A percentile compares a stretch with the other conserved stretches of the same genome.
Conservation (phyloP, 768 basidiomycete genomes). For the Myochromella boudieri region DNA sequence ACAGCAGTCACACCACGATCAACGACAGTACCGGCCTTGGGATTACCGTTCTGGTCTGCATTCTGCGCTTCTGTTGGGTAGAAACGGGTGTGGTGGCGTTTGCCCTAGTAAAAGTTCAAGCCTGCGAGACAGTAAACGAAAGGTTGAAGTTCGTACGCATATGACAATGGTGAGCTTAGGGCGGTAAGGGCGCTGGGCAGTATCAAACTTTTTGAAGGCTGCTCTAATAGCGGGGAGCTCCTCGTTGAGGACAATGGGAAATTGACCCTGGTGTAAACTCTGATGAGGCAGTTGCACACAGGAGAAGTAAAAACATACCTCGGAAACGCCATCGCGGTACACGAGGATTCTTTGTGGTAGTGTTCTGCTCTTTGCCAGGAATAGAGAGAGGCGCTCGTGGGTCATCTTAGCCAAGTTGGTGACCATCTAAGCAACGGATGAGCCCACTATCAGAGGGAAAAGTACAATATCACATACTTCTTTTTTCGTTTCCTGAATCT, state of each 20-base stretch:
- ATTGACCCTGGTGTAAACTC: conserved; percentile 63
- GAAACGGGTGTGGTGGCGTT: conserved; percentile 58
- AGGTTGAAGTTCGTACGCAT: conserved; percentile 53
- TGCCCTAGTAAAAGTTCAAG: conserved; percentile 30
- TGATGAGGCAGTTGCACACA: background rate
- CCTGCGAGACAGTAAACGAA: conserved; percentile 13
- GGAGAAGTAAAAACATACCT: conserved; percentile 37
- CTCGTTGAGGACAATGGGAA: conserved; percentile 55
- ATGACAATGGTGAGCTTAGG: conserved; percentile 73
- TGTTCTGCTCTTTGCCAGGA: conserved; percentile 40
- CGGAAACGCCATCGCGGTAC: conserved; percentile 83
- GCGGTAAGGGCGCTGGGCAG: conserved; percentile 35
- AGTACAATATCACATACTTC: conserved; percentile 46
- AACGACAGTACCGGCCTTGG: conserved; percentile 77
- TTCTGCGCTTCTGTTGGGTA: conserved; percentile 54
- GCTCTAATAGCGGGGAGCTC: conserved; percentile 66
- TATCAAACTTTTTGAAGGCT: conserved; percentile 54
- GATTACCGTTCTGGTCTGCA: conserved; percentile 70
- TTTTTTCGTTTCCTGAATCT: conserved; percentile 71
- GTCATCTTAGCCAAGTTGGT: conserved; percentile 66
- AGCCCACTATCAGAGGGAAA: background rate
- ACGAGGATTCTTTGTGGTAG: conserved; percentile 70
- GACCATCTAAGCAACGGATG: conserved; percentile 59
- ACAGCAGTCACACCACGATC: conserved; percentile 75
- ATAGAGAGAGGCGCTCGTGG: conserved; percentile 59